Conservation (phyloP, 345 rosid species). For the Lenwebbia sp. region DNA sequence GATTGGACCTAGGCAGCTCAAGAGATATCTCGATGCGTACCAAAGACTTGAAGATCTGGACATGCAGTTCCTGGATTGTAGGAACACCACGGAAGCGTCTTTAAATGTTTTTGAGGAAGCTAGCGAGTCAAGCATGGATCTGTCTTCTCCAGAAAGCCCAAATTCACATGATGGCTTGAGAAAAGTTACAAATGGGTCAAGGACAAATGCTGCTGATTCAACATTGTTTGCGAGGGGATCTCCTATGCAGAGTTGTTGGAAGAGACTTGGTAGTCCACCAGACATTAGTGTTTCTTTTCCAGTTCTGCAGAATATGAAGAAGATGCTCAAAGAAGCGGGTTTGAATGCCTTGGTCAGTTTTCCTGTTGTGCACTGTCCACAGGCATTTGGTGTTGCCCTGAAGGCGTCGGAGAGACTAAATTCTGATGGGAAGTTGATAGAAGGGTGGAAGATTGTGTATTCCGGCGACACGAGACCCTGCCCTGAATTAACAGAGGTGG, state of each 20-base stretch:
- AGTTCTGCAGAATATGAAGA: conserved; percentile 38
- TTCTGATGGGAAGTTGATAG: conserved; percentile 52
- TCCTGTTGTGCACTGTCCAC: conserved; percentile 94
- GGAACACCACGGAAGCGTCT: conserved; percentile 51
- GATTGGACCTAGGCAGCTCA: conserved; percentile 70
- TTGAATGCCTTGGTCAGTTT: conserved; percentile 62
- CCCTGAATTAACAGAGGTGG: conserved; percentile 57
- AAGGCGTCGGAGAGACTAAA: conserved; percentile 68
- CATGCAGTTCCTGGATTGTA: conserved; percentile 82
- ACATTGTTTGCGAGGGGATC: conserved; percentile 55
- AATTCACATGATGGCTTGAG: not conserved
- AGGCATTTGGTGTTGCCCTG: conserved; percentile 68
- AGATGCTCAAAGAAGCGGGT: conserved; percentile 50
- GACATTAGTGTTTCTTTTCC: conserved; percentile 33
- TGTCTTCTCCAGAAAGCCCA: conserved; percentile 11
- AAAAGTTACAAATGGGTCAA: not conserved
- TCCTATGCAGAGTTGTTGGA: conserved; percentile 70
- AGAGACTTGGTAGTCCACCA: conserved; percentile 33
- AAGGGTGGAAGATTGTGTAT: conserved; percentile 91
- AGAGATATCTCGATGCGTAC: conserved; percentile 76
- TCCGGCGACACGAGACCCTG: conserved; percentile 98
- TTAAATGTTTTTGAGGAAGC: conserved; percentile 40
- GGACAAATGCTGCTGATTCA: conserved; percentile 6
- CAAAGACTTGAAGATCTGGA: conserved; percentile 87
- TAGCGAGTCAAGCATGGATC: not conserved